A percentile compares a stretch with the other conserved stretches of the same genome.
These are phyloP conservation scores for Dinochytrium kinnereticum DNA, from an alignment of 371 early-diverging fungal species.

Conservation along the genomic window DNA sequence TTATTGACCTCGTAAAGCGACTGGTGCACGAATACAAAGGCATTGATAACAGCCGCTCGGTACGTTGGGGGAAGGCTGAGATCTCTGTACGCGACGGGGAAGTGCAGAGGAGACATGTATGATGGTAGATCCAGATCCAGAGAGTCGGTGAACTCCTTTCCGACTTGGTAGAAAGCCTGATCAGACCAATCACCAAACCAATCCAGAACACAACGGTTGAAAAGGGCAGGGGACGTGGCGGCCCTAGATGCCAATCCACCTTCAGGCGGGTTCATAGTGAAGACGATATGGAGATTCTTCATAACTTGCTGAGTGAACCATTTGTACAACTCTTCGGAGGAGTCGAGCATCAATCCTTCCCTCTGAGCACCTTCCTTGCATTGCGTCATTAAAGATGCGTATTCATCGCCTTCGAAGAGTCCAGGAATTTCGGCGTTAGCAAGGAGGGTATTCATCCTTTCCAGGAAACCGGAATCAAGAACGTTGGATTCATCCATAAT, in stretches of 20 bases:
- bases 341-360: constrained; percentile 93
- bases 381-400: constrained; percentile 85
- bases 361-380: constrained; percentile 94
- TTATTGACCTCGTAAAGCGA: constrained; percentile 87
- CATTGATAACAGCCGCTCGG: constrained; percentile 87
- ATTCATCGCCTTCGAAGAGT: constrained; percentile 98
- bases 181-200: constrained; percentile 99
- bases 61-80: constrained; percentile 76
- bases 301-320: constrained; percentile 98
- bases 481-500: constrained; percentile 98
- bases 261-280: constrained; percentile 99
- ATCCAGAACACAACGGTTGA: constrained; percentile 99
- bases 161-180: constrained; percentile 97
- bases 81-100: constrained; percentile 82
- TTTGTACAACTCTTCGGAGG: constrained; percentile 93
- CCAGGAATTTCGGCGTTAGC: constrained; percentile 99
- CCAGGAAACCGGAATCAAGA: constrained; percentile 94
- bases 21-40: constrained; percentile 91
- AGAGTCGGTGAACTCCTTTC: constrained; percentile 89
- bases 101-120: constrained; percentile 63
- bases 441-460: constrained; percentile 98
- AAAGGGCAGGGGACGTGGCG: constrained; percentile 97
- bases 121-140: constrained; percentile 84
- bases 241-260: constrained; percentile 92
- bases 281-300: constrained; percentile 97